Evolutionary conservation across 2,329 filamentous ascomycete genomes (phyloP), one percentile per base, ranked within the genome.

Genomic region (Blastomyces percursus): DNA sequence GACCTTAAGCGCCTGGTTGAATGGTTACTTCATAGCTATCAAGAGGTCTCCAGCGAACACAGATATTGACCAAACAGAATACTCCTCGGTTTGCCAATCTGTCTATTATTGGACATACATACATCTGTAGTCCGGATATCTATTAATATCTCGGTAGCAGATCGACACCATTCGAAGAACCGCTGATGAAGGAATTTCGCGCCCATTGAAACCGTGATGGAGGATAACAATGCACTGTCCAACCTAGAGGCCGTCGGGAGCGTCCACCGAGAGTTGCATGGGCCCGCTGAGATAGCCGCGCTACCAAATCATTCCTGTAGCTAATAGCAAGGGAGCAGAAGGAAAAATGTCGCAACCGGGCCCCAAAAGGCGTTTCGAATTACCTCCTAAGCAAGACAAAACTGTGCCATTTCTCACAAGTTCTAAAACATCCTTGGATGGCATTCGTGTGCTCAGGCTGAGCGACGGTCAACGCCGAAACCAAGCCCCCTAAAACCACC

Each of bases 201-300:
- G 8, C 24, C n/a, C 51, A 5, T 4, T 54, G 19, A 8, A 27
- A 54, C 27, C 32, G 19, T 35, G 51, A 35, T 4, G 27, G 30
- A 54, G n/a, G 51, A 35, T 7, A 40, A 56, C n/a, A n/a, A n/a
- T 56, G 52, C 30, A 19, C 30, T 8, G 11, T 12, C 32, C 38
- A 16, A 40, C 32, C 9, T 50, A 12, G 51, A 54, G 19, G 51
- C 2, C 40, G 54, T 55, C 14, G n/a, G 30, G 16, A 8, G 30
- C 30, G 30, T 21, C 19, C 40, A 32, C 14, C 24, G 24, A 32
- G 40, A 58, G 30, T 38, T 2, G 30, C 52, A 40, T 30, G 50
- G 50, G 52, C 46, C 6, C 35, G 21, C 46, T 51, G 32, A 61
- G 59, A 61, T 55, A 61, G 59, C 59, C 59, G 59, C 59, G 59